Conservation (phyloP, 1,139 yeast genomes). For the Candida glucosophila region DNA sequence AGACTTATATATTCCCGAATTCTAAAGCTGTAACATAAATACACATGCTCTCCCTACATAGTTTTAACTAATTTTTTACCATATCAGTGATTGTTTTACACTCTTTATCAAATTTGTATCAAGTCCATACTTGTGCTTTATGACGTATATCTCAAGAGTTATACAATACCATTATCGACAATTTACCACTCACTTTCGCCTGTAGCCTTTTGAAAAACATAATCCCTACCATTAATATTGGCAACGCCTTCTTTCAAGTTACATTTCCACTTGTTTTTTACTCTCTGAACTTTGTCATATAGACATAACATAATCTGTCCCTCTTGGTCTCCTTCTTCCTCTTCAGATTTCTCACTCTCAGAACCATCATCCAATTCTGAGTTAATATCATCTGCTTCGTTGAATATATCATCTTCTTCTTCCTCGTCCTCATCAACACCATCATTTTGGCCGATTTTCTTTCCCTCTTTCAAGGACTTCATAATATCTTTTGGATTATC, state of each 20-base stretch:
- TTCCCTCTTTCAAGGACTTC: conserved; percentile 11
- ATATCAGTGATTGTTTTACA: no score
- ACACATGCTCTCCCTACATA: background rate
- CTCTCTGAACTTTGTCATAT: conserved; percentile 92
- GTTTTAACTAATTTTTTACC: background rate
- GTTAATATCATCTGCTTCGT: conserved; percentile 48
- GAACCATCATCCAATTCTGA: conserved; percentile 49
- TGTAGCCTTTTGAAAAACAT: conserved; percentile 85
- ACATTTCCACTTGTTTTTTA: conserved; percentile 96
- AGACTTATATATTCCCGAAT: conserved; percentile 36
- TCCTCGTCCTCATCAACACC: conserved; percentile 69
- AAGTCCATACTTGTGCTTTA: background rate
- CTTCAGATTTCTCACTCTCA: conserved; percentile 51
- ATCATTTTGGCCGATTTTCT: conserved; percentile 35
- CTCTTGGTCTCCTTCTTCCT: conserved; percentile 61
- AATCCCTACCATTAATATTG: conserved; percentile 85
- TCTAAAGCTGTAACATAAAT: conserved; percentile 10
- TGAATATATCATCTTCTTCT: conserved; percentile 47
- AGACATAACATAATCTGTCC: conserved; percentile 91
- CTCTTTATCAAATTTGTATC: no score
- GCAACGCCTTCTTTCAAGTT: conserved; percentile 92
- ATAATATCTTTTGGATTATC: conserved; percentile 17
- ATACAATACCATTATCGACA: no score
- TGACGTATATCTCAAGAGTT: no score
- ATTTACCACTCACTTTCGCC: conserved; percentile 92